These are phyloP conservation scores for Antitrichia curtipendula DNA, from an alignment of 225 moss, liverwort and hornwort species.

Conservation along the genomic window DNA sequence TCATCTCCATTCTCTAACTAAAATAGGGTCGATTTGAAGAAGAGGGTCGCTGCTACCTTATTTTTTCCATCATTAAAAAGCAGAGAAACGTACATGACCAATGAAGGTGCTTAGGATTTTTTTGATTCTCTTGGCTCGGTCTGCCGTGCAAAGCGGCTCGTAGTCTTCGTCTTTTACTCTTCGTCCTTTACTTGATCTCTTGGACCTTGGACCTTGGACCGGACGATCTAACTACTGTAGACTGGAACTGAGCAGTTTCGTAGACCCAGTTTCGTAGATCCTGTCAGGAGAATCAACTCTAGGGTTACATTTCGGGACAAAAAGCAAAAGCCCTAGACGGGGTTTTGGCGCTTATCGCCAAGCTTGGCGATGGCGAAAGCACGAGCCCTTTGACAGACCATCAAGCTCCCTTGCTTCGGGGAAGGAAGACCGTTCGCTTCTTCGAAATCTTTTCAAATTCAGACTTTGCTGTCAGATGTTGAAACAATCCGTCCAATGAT, in stretches of 20 bases:
- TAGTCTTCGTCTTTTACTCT: background rate
- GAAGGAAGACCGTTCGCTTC: background rate
- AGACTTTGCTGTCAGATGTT: background rate
- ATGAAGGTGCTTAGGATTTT: background rate
- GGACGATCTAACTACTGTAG: background rate
- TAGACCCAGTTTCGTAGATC: background rate
- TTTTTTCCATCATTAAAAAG: no score
- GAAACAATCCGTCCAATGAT: background rate
- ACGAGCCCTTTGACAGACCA: background rate
- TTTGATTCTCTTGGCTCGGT: background rate
- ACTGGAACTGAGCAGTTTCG: background rate
- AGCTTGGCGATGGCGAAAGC: background rate
- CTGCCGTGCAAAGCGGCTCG: background rate
- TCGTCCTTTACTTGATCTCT: background rate
- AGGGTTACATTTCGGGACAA: background rate
- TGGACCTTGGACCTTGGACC: background rate
- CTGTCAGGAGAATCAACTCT: accelerated
- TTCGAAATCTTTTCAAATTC: background rate
- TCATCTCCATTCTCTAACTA: no score
- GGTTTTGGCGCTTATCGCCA: background rate
- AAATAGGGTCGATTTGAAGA: no score
- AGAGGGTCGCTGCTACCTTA: no score
- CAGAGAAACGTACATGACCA: background rate
- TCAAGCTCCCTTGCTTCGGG: background rate
- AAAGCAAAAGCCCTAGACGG: background rate